Evolutionary conservation across 768 basidiomycete genomes (phyloP), one percentile per base, ranked within the genome.

Genomic region (Psilocybe cyanescens): DNA sequence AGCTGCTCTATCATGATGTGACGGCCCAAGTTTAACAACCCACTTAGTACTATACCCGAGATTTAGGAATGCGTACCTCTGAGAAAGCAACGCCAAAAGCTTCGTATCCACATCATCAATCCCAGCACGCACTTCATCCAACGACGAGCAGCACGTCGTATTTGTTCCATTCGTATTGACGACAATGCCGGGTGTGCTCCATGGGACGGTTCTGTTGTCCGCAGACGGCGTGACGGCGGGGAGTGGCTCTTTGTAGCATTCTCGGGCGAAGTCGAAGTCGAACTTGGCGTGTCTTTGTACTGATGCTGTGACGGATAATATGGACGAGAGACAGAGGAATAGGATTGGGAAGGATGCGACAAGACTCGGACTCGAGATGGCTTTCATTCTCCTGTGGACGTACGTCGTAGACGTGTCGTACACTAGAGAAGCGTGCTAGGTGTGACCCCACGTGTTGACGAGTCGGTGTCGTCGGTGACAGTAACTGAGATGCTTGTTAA

Each of bases 91-190:
- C 49, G 49, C 61, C 56, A 70, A 57, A 37, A 71, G 57, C 44
- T 68, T 68, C 37, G 58, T 50, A 57, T 71, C 70, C 16, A 70
- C 59, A 12, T 49, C 63, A 56, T 70, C 68, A 35, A 71, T 72
- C 30, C 69, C 67, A n/a, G 63, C 60, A 33, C 71, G 62, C 33
- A 72, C 70, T 41, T 71, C 66, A 6, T 70, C 66, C 55, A 71
- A 62, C 29, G 68, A 70, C 9, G 65, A 64, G 58, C 71, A 71
- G 53, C 73, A 72, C 48, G 59, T 12, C 6, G 33, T 35, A 35
- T 35, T 24, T 31, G 64, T 44, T 39, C 58, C 68, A 44, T 56
- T 66, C n/a, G 9, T 2, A n/a, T 9, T 14, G 11, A 29, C 49
- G 51, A 24, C 24, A 24, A 71, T 67, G 31, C 60, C 65, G 29